Conservation (phyloP, 177 flowering plant genomes). For the Vitis hybrid region DNA sequence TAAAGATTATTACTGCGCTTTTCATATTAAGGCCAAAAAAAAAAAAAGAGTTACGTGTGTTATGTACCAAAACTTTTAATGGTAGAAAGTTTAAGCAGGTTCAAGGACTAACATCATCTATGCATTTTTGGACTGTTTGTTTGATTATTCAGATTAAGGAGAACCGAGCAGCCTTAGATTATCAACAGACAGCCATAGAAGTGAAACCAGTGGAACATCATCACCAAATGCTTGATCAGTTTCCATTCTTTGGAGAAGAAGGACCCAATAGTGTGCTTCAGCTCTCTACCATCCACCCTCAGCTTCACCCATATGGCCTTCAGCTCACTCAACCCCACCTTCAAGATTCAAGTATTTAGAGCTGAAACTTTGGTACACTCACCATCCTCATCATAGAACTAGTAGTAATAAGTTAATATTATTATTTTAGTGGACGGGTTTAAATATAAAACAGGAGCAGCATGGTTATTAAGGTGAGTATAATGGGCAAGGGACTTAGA, state of each 20-base stretch:
- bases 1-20: too few species aligned
- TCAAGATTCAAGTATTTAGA: constrained; percentile 31
- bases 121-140: not conserved
- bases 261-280: constrained; percentile 48
- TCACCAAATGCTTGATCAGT: constrained; percentile 41
- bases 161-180: constrained; percentile 29
- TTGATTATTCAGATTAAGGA: constrained; percentile 34
- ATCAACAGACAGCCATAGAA: constrained; percentile 36
- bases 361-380: too few species aligned
- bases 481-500: too few species aligned
- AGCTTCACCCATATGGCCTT: constrained; percentile 41
- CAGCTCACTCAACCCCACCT: constrained; percentile 71
- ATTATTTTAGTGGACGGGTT: too few species aligned
- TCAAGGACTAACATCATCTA: not conserved
- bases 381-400: too few species aligned
- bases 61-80: not conserved
- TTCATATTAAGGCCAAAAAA: not conserved
- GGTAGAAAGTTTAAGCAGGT: not conserved
- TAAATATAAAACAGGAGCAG: too few species aligned
- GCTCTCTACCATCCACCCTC: constrained; percentile 38
- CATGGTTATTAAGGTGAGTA: too few species aligned
- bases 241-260: constrained; percentile 42
- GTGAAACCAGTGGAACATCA: constrained; percentile 32
- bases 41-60: not conserved
- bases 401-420: too few species aligned